Evolutionary conservation across 192 early-diverging fungal genomes (phyloP).

Genomic region (Coemansia sp.): DNA sequence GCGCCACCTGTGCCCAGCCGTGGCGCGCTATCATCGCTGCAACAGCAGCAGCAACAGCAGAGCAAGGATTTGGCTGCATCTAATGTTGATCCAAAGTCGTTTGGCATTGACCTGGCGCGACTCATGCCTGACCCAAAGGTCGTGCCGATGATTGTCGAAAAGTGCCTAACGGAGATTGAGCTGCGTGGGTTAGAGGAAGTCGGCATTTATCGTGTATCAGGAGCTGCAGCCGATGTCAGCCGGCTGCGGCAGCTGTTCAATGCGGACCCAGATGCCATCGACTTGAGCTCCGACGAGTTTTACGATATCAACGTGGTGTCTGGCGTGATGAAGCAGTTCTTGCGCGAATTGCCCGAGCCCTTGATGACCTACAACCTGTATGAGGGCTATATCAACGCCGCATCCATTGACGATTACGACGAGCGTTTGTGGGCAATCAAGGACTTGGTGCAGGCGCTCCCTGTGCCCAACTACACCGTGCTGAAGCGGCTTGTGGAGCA

Average conservation of each 20-base stretch:
- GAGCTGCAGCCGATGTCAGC: constrained; percentile 62
- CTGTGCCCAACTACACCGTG: constrained; percentile 61
- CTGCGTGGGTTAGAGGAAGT: constrained; percentile 70
- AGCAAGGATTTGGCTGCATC: constrained; percentile 1
- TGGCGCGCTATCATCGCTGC: constrained; percentile 15
- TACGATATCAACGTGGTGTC: constrained; percentile 82
- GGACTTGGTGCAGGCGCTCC: constrained; percentile 62
- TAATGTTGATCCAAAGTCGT: constrained; percentile 55
- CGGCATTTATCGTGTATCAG: constrained; percentile 74
- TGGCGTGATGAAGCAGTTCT: constrained; percentile 89
- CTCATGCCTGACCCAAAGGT: constrained; percentile 61
- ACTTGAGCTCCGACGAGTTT: constrained; percentile 61
- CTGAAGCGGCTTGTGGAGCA: constrained; percentile 72
- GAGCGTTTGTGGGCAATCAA: constrained; percentile 73
- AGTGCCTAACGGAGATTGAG: constrained; percentile 72
- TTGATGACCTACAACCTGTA: constrained; percentile 83
- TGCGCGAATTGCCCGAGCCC: constrained; percentile 92
- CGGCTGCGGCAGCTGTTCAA: constrained; percentile 63
- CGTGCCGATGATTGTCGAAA: constrained; percentile 62
- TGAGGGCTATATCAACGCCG: constrained; percentile 77
- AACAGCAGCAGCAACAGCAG: constrained; percentile 17
- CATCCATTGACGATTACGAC: constrained; percentile 67
- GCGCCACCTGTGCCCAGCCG: constrained; percentile 26
- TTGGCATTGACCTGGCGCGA: constrained; percentile 61
- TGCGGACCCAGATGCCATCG: constrained; percentile 57